Evolutionary conservation across 345 rosid species (phyloP), one percentile per base, ranked within the genome.

Genomic region (Triadica sebifera): DNA sequence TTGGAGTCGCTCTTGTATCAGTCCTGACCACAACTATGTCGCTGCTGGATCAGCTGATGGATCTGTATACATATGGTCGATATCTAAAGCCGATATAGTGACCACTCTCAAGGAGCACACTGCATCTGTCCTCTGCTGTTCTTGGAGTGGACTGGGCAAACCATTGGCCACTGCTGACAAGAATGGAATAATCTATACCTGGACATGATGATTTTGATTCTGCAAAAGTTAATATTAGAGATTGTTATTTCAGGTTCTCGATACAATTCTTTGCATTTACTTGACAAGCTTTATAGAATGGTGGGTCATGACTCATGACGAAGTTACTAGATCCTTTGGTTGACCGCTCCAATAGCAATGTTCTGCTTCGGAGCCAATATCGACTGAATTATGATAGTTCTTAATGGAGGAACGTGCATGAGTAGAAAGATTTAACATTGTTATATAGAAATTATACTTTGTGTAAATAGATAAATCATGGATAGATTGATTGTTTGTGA

Each of bases 41-140:
- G 96, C 99, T 73, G 98, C 99, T 39, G 97, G 98, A 66, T 93
- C 98, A 19, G 89, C 86, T 9, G 93, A 95, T 79, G 98, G 98
- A 45, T 86, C 90, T 24, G 87, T 95, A 19, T 82, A 86, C 73
- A 87, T 93, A 17, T 93, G 99, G 97, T 93, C 98, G 11, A 77
- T 90, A 63, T 75, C 93, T 8, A 90, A 86, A 81, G 91, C 78
- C 15, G 91, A 89, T 72, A 91, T 93, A 34, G 92, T 91, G 69
- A 82, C 87, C 78, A 83, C 87, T 29, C 81, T 95, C 83, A 93
- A 93, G 87, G 99, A 93, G 75, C 93, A 90, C 74, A 75, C 89
- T 25, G 72, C 91, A 79, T 80, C 99, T 1, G 94, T 95, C 37
- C 83, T 93, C 67, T 87, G 94, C 79, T 95, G 99, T 81, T 83